These are phyloP conservation scores for Phytophthora hibernalis DNA, from an alignment of 352 stramenopile genomes.

Conservation along the genomic window DNA sequence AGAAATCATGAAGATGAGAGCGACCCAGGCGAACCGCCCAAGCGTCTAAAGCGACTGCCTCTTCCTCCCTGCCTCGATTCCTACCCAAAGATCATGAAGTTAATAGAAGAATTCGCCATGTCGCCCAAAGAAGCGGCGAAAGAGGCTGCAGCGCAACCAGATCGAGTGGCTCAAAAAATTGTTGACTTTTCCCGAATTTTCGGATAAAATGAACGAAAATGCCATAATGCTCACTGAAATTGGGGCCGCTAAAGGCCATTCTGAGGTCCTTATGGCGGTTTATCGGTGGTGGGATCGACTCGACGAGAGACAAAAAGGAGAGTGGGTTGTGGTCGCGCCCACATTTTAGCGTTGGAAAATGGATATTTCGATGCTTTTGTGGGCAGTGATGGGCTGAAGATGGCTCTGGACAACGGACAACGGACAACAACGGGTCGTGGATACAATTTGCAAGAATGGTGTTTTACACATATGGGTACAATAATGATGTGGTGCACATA, in stretches of 20 bases:
- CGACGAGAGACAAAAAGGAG: background rate
- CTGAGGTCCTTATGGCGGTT: background rate
- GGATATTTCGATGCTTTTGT: constrained; percentile 3
- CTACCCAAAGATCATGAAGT: background rate
- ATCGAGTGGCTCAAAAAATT: background rate
- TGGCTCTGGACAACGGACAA: background rate
- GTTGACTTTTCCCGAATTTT: background rate
- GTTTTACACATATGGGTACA: too few relatives aligned
- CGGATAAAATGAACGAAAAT: constrained; percentile 5
- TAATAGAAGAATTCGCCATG: background rate
- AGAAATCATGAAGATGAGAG: background rate
- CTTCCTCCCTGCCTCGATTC: background rate
- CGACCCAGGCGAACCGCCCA: background rate
- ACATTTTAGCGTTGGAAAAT: constrained; percentile 1
- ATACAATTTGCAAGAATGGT: constrained; percentile 10
- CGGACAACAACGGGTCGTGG: background rate
- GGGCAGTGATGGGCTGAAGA: background rate
- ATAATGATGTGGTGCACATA: too few relatives aligned
- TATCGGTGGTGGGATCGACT: constrained; percentile 4
- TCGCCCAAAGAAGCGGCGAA: constrained; percentile 1
- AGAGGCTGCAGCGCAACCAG: constrained; percentile 2
- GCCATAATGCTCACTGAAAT: constrained; percentile 3
- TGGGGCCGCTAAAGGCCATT: background rate
- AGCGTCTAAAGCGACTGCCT: background rate
- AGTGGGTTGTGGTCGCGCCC: background rate